Evolutionary conservation across 306 rosid species (phyloP).

Genomic region (Arachis hypogaea): DNA sequence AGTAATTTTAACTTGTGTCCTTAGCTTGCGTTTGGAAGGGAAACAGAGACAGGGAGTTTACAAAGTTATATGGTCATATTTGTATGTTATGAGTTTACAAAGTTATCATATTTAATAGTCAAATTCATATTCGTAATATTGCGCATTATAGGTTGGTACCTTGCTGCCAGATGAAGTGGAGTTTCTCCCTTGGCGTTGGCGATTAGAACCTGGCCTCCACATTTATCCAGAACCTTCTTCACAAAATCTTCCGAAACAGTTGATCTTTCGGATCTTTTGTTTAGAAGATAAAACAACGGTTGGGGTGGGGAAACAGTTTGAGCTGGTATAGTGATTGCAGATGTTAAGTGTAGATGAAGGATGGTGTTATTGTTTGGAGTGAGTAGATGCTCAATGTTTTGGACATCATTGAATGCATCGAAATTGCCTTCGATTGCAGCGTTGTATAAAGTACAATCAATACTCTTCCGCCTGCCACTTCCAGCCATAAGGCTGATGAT

Average conservation of each 20-base stretch:
- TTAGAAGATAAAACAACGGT: not conserved
- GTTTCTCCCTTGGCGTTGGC: slow-evolving; percentile 16
- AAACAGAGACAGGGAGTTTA: no score
- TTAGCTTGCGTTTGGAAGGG: no score
- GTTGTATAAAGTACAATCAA: not conserved
- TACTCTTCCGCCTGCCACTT: not conserved
- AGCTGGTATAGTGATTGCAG: not conserved
- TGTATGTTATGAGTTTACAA: no score
- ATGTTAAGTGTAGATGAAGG: slow-evolving; percentile 26
- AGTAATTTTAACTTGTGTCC: no score
- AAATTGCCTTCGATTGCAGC: slow-evolving; percentile 10
- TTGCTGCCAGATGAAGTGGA: slow-evolving; percentile 19
- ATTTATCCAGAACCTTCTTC: not conserved
- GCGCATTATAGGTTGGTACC: not conserved
- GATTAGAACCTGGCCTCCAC: not conserved
- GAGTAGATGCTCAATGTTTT: not conserved
- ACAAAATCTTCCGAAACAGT: not conserved
- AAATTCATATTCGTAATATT: no score
- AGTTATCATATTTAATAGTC: no score
- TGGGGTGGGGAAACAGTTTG: not conserved
- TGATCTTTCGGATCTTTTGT: not conserved
- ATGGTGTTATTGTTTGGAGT: slow-evolving; percentile 25
- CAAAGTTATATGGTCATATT: no score
- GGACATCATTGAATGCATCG: not conserved
- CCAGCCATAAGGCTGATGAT: no score